Percentiles rank a stretch among this genome's conserved stretches.
Conservation (phyloP, 2,329 filamentous ascomycete species). For the Penicillium sp. region DNA sequence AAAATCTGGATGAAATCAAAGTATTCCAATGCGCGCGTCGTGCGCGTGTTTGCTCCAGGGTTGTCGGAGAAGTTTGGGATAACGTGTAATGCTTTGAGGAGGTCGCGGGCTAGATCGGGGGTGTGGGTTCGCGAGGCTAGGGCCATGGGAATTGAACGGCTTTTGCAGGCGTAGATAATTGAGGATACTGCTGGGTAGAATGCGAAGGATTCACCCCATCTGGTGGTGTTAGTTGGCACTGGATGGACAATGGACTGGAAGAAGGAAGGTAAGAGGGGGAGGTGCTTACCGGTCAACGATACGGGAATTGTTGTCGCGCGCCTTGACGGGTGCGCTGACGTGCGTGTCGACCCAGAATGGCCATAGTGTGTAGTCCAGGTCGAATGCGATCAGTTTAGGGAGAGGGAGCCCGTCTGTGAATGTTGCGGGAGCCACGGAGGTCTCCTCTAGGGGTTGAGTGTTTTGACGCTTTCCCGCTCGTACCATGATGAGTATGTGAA, state of each 20-base stretch:
- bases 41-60: slow-evolving; percentile 44
- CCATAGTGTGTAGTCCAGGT: slow-evolving; percentile 98
- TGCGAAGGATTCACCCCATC: slow-evolving; percentile 64
- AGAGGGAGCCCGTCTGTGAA: slow-evolving; percentile 69
- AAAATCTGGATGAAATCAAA: slow-evolving; percentile 63
- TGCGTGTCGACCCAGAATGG: slow-evolving; percentile 98
- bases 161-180: slow-evolving; percentile 63
- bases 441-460: slow-evolving; percentile 34
- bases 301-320: slow-evolving; percentile 54
- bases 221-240: slow-evolving; percentile 12
- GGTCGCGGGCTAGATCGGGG: slow-evolving; percentile 75
- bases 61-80: slow-evolving; percentile 47
- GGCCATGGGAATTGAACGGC: slow-evolving; percentile 59
- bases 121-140: slow-evolving; percentile 79
- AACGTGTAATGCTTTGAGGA: slow-evolving; percentile 73
- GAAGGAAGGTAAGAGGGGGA: too few species aligned
- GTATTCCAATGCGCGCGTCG: slow-evolving; percentile 51
- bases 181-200: slow-evolving; percentile 71
- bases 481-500: slow-evolving; percentile 24
- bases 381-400: slow-evolving; percentile 84
- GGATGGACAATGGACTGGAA: background rate
- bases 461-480: slow-evolving; percentile 34
- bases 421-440: slow-evolving; percentile 50
- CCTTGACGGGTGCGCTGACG: slow-evolving; percentile 71
- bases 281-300: slow-evolving; percentile 42